Conservation (phyloP, 148 eudicot genomes). For the Nepenthes mirabilis region DNA sequence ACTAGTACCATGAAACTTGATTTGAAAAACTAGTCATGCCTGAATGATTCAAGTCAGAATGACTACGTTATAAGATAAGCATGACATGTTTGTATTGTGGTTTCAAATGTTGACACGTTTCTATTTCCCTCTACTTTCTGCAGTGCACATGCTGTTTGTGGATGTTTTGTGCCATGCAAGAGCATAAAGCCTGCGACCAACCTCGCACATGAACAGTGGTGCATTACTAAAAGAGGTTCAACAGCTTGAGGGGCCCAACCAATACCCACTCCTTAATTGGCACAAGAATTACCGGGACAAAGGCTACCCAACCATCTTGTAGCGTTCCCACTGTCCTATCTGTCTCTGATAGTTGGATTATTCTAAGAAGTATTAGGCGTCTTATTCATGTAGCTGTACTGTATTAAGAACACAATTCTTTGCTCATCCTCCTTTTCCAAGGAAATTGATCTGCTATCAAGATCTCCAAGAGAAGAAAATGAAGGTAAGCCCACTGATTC, state of each 20-base stretch:
- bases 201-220: not conserved
- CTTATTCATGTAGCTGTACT: slow-evolving; percentile 4
- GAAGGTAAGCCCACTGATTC: slow-evolving; percentile 37
- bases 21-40: too few species aligned
- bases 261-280: slow-evolving; percentile 9
- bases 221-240: slow-evolving; percentile 2
- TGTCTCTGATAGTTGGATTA: slow-evolving; percentile 12
- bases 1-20: not conserved
- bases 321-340: slow-evolving; percentile 33
- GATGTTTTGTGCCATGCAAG: too few species aligned
- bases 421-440: slow-evolving; percentile 9
- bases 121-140: too few species aligned
- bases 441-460: slow-evolving; percentile 17
- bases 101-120: too few species aligned
- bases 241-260: slow-evolving; percentile 30
- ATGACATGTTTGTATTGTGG: not conserved
- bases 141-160: too few species aligned
- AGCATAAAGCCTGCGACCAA: too few species aligned
- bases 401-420: slow-evolving; percentile 12
- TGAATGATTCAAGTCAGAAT: too few species aligned
- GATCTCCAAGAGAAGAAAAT: slow-evolving; percentile 24
- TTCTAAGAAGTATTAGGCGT: slow-evolving; percentile 5
- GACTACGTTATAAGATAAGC: not conserved
- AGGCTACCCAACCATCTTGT: slow-evolving; percentile 28
- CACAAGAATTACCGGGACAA: slow-evolving; percentile 16